phyloP scores from a whole-genome alignment of 345 rosid genomes.

The Diplotaxis tenuifolia region DNA sequence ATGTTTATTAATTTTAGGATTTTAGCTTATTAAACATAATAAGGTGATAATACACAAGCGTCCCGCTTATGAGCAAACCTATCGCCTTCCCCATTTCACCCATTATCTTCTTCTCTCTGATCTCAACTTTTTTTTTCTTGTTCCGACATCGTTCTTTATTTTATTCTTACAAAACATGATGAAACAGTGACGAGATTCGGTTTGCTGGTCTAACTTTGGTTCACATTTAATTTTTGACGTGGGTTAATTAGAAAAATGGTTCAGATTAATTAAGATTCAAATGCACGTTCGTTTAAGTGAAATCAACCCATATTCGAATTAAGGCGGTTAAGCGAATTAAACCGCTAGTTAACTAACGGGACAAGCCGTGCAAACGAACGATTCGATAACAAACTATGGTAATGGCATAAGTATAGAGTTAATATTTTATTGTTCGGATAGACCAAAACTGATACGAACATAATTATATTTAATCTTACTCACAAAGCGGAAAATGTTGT shows the following conservation, averaged over 20 bases:
- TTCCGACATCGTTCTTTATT: not conserved
- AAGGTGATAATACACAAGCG: conserved; percentile 74
- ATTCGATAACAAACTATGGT: too few species aligned
- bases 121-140: too few species aligned
- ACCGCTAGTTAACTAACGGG: too few species aligned
- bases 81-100: conserved; percentile 45
- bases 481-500: too few species aligned
- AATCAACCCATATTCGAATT: not conserved
- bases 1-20: too few species aligned
- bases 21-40: too few species aligned
- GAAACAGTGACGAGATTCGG: not conserved
- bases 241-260: not conserved
- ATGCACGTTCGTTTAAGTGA: not conserved
- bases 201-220: not conserved
- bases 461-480: too few species aligned
- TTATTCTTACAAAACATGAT: not conserved
- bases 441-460: too few species aligned
- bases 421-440: too few species aligned
- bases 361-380: too few species aligned
- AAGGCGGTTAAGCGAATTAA: too few species aligned
- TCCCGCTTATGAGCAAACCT: conserved; percentile 60
- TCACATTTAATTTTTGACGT: not conserved
- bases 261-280: not conserved
- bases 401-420: too few species aligned
- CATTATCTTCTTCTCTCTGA: conserved; percentile 32